phyloP scores from a whole-genome alignment of 345 rosid species.

The Eucalyptus cloeziana region DNA sequence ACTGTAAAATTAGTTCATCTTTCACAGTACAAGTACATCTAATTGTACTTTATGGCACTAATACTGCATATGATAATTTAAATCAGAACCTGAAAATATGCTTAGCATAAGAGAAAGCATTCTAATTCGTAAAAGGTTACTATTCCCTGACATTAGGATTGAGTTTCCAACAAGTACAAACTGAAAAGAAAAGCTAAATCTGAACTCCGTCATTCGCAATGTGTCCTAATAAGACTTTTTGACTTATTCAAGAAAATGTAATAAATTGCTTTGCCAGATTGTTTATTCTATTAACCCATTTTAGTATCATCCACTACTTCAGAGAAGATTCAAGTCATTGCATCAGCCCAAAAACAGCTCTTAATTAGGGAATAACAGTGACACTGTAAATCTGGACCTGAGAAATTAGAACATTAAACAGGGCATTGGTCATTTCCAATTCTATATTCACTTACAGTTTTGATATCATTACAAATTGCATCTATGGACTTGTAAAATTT shows the following conservation, averaged over 20 bases:
- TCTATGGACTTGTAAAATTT: background rate
- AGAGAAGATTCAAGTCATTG: background rate
- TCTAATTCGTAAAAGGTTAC: background rate
- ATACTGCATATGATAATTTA: background rate
- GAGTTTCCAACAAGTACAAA: background rate
- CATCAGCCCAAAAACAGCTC: background rate
- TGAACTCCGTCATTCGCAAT: background rate
- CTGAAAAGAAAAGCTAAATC: background rate
- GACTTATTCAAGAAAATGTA: background rate
- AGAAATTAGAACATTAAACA: background rate
- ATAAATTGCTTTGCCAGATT: background rate
- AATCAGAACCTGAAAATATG: background rate
- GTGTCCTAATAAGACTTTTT: background rate
- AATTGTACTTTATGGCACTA: background rate
- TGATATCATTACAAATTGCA: background rate
- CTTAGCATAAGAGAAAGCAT: background rate
- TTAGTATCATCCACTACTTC: background rate
- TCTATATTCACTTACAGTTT: background rate
- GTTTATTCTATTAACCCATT: background rate
- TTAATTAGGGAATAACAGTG: background rate
- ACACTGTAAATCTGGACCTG: background rate
- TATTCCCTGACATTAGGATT: background rate
- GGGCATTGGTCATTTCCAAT: background rate
- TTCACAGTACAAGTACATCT: background rate
- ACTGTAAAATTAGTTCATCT: background rate